Percentiles rank a stretch among this genome's conserved stretches.
phyloP scores from a whole-genome alignment of 2,329 filamentous ascomycete genomes.

The Aureobasidium namibiae region DNA sequence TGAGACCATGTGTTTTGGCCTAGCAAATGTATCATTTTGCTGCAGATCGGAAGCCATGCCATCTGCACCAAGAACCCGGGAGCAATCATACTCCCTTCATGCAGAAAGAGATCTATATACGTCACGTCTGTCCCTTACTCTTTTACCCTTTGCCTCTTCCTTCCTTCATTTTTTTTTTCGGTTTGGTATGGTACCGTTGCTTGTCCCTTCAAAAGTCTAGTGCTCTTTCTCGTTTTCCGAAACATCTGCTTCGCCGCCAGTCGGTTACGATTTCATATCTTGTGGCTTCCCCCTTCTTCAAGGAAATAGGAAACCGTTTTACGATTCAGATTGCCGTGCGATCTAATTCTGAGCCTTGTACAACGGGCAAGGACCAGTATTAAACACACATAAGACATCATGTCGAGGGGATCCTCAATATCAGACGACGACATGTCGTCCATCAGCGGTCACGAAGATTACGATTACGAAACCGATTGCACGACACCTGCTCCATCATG shows the following conservation, averaged over 20 bases:
- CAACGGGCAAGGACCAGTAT: neutral
- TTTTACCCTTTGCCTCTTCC: slow-evolving; percentile 1
- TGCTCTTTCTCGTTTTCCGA: neutral
- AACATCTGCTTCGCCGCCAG: neutral
- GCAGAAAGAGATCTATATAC: slow-evolving; percentile 10
- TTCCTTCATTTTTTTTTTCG: neutral
- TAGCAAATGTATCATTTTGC: slow-evolving; percentile 9
- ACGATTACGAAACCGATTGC: slow-evolving; percentile 28
- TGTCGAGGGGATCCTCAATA: slow-evolving; percentile 16
- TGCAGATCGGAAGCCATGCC: slow-evolving; percentile 5
- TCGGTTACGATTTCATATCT: neutral
- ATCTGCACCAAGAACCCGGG: slow-evolving; percentile 5
- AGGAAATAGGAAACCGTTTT: slow-evolving; percentile 2
- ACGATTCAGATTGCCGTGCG: slow-evolving; percentile 5
- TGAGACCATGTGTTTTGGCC: slow-evolving; percentile 11
- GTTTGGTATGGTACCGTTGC: neutral
- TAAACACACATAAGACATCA: slow-evolving; percentile 7
- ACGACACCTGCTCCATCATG: slow-evolving; percentile 27
- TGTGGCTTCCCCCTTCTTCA: neutral
- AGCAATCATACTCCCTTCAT: slow-evolving; percentile 4
- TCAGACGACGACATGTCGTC: slow-evolving; percentile 25
- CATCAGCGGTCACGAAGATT: slow-evolving; percentile 25
- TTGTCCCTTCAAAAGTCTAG: neutral
- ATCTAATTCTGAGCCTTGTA: neutral
- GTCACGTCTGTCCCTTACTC: slow-evolving; percentile 5